Evolutionary conservation across 208 protist species (phyloP).

Genomic region (Leishmania major): DNA sequence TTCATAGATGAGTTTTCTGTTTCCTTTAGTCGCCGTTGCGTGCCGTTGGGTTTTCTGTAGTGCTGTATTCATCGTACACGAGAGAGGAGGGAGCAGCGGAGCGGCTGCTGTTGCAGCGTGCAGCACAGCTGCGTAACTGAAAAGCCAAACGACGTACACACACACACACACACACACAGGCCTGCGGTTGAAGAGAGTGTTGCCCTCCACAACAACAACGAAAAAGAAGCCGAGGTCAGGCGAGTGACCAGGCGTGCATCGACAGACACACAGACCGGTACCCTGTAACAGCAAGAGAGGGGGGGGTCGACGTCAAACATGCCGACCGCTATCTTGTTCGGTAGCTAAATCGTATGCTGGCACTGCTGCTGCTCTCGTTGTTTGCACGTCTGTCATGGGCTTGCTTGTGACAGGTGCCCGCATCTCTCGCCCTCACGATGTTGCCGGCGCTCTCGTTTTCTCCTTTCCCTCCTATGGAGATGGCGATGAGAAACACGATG

Average conservation of each 20-base stretch:
- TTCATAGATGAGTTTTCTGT: not conserved
- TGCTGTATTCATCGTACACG: constrained; percentile 3
- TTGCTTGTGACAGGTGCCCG: not conserved
- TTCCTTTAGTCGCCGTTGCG: not conserved
- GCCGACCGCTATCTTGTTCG: not conserved
- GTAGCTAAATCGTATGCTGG: not conserved
- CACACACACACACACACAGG: not conserved
- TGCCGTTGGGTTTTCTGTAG: constrained; percentile 12
- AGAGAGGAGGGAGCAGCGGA: not conserved
- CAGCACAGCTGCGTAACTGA: not conserved
- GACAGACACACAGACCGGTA: not conserved
- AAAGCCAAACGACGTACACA: not conserved
- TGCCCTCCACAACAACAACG: not conserved
- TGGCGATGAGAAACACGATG: not conserved
- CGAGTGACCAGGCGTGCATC: not conserved
- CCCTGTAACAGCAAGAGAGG: not conserved
- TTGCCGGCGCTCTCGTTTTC: not conserved
- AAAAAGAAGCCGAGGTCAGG: not conserved
- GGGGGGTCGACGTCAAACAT: not conserved
- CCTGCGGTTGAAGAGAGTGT: not conserved
- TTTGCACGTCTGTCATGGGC: not conserved
- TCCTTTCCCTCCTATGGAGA: not conserved
- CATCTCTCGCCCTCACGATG: not conserved
- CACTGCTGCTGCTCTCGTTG: not conserved
- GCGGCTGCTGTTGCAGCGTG: not conserved